phyloP scores from a whole-genome alignment of 2,329 filamentous ascomycete genomes.

The Karstenula rhodostoma region DNA sequence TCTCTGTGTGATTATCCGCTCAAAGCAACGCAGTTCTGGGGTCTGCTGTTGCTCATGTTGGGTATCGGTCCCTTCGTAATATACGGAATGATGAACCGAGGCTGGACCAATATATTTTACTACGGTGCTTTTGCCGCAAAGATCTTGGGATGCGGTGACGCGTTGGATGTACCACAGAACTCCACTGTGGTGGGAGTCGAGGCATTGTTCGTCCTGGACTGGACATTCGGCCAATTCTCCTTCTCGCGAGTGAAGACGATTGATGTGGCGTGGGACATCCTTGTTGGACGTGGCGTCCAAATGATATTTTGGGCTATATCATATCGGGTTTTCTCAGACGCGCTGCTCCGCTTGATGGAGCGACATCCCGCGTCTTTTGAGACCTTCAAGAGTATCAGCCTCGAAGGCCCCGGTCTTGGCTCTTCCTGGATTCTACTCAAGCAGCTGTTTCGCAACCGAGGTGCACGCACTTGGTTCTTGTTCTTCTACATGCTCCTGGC shows the following conservation, averaged over 20 bases:
- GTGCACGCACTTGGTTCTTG: constrained; percentile 30
- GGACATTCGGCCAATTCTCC: constrained; percentile 30
- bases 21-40: constrained; percentile 7
- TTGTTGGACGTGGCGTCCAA: constrained; percentile 45
- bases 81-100: not conserved
- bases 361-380: constrained; percentile 42
- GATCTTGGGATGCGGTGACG: constrained; percentile 5
- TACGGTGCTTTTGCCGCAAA: constrained; percentile 13
- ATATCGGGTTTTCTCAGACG: constrained; percentile 46
- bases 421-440: constrained; percentile 35
- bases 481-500: constrained; percentile 45
- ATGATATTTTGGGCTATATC: constrained; percentile 36
- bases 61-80: constrained; percentile 9
- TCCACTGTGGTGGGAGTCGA: constrained; percentile 32
- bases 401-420: constrained; percentile 36
- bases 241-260: constrained; percentile 47
- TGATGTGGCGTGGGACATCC: constrained; percentile 48
- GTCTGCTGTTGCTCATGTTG: not conserved
- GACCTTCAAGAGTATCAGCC: constrained; percentile 44
- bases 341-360: constrained; percentile 45
- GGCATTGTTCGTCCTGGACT: constrained; percentile 40
- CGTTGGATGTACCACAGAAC: constrained; percentile 12
- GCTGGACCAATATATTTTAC: not conserved
- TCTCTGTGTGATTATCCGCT: constrained; percentile 5
- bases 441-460: constrained; percentile 34